Evolutionary conservation across 768 basidiomycete species (phyloP), one percentile per base, ranked within the genome.

Genomic region (Mycena floridula): DNA sequence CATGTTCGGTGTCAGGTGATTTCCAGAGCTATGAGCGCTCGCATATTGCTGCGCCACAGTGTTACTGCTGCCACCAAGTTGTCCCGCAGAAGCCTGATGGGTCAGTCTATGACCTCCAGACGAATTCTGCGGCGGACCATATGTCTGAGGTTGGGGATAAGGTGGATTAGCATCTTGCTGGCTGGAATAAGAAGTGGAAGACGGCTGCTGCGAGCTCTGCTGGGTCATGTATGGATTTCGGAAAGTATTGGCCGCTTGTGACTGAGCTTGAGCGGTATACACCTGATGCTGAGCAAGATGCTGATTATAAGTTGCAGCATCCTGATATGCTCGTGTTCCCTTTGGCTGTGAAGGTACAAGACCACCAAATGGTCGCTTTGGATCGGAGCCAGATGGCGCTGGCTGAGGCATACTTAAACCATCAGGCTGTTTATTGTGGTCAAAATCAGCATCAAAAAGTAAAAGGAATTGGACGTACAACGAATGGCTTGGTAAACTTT

Each of bases 281-380:
- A 82, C 84, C 63, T 99, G 95, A 55, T 97, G 95, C 59, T 94
- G 91, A 11, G 84, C 85, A 20, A 95, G 77, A 55, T 95, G 95
- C 49, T 95, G 92, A 52, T 93, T 92, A 68, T 99, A 99, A 2
- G 85, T 70, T 7, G 91, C 90, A 1, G 95, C 93, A 59, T 97
- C 94, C 54, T 86, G 86, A 58, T 86, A 95, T 5, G 90, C 85
- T 38, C 91, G 70, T 18, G 85, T 82, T 9, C 86, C 85, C 59
- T 91, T 89, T 7, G 83, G 83, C 53, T 91, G 85, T n/a, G 86
- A 86, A 2, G 89, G 85, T 9, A 95, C 85, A 15, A 97, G 74
- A 7, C 95, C 94, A 22, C 95, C 95, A 58, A 92, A 98, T 7
- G 90, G 89, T 52, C 89, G 82, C 66, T 91, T 91, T 6, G 89